Conservation (phyloP, 805 yeast species). For the Hanseniaspora singularis region DNA sequence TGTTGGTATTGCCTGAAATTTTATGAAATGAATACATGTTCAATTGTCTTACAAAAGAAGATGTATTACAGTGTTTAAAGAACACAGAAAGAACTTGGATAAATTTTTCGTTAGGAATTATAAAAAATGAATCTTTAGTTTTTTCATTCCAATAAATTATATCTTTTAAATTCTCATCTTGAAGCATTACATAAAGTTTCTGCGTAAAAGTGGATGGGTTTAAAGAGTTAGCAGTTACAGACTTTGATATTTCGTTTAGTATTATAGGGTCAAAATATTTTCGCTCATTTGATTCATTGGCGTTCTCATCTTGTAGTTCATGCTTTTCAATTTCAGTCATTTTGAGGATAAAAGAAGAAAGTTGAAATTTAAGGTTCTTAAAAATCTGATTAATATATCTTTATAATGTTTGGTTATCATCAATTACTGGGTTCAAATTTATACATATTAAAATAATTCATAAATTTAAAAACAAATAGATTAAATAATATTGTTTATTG, state of each 20-base stretch:
- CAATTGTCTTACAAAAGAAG: constrained; percentile 65
- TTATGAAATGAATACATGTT: constrained; percentile 79
- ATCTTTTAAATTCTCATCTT: constrained; percentile 57
- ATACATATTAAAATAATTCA: too few species aligned
- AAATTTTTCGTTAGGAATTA: constrained; percentile 80
- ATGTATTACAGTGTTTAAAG: constrained; percentile 71
- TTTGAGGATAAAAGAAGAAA: too few species aligned
- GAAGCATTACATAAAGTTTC: constrained; percentile 81
- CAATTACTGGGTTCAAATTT: too few species aligned
- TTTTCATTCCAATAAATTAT: constrained; percentile 73
- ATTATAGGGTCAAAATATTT: not conserved
- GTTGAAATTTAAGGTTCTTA: too few species aligned
- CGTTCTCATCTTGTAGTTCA: not conserved
- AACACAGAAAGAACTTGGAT: constrained; percentile 54
- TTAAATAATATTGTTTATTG: too few species aligned
- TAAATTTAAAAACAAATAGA: too few species aligned
- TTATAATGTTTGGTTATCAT: too few species aligned
- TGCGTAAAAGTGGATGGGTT: constrained; percentile 50
- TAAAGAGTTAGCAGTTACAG: constrained; percentile 4
- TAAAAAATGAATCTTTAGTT: constrained; percentile 56
- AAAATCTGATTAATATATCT: too few species aligned
- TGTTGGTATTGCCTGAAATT: constrained; percentile 29
- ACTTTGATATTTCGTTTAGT: constrained; percentile 8
- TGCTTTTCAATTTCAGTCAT: too few species aligned
- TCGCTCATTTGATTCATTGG: not conserved